These are phyloP conservation scores for Cavenderia fasciculata DNA, from an alignment of 78 protist genomes.

Conservation along the genomic window DNA sequence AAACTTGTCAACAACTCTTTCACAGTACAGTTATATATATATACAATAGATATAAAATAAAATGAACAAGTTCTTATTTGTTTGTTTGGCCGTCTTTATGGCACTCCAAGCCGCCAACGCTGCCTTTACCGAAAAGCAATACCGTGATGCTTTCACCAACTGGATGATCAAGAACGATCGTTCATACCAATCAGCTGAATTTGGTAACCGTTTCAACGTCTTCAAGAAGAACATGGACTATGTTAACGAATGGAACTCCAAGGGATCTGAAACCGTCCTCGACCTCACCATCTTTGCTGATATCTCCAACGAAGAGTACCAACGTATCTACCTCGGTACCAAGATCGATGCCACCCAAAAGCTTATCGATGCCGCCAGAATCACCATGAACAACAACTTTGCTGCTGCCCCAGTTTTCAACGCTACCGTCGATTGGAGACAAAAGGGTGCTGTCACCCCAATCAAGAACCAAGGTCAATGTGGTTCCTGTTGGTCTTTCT, in stretches of 20 bases:
- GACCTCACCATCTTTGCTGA: conserved; percentile 58
- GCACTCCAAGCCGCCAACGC: no score
- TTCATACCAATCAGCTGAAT: conserved; percentile 11
- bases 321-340: conserved; percentile 3
- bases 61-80: no score
- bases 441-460: conserved; percentile 78
- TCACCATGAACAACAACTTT: no score
- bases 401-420: not conserved
- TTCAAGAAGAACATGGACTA: conserved; percentile 63
- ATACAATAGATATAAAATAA: no score
- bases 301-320: conserved; percentile 67
- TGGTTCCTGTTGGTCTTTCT: conserved; percentile 92
- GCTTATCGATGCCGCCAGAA: not conserved
- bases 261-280: conserved; percentile 47
- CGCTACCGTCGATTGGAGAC: conserved; percentile 82
- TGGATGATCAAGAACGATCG: conserved; percentile 22
- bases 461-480: conserved; percentile 90
- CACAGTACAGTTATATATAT: no score
- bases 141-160: conserved; percentile 4
- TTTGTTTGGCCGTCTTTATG: no score
- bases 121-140: not conserved
- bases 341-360: conserved; percentile 13
- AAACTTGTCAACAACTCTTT: no score
- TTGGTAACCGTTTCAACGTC: not conserved
- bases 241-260: conserved; percentile 32